Evolutionary conservation across 495 filamentous ascomycete species (phyloP), one percentile per base, ranked within the genome.

Genomic region (Neurospora tetrasperma): DNA sequence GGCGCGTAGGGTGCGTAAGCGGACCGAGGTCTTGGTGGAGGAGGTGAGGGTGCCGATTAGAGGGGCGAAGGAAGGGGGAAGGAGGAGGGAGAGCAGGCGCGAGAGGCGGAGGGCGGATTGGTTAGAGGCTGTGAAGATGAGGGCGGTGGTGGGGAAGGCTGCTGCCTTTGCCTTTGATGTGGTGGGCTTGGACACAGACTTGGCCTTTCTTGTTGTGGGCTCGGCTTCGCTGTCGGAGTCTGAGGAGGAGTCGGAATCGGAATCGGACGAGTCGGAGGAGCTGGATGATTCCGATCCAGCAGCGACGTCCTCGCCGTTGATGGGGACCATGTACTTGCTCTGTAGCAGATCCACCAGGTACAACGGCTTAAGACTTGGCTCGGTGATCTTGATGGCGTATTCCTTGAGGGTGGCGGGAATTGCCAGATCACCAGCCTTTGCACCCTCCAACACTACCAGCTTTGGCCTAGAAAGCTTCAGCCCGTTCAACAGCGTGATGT

Each of bases 41-140:
- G 92, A 93, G 71, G 93, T 93, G 72, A 97, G 88, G 1, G 90
- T 92, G 75, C 89, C 90, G 72, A 92, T 87, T 11, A 84, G 81
- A 2, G 79, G 76, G 7, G 86, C 83, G 38, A 90, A 81, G 11
- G 54, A 31, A 12, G 93, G 92, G 5, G 93, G 92, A 5, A 88
- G 81, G 11, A 97, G 86, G 23, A 91, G 83, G 2, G 84, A 80
- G n/a, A 98, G 84, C 1, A 99, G 89, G 20, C 90, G 90, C 3
- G 90, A 87, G 16, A 99, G 88, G 59, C 96, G 91, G 20, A 90
- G 87, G 31, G 95, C 92, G 20, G 89, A 88, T 79, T 97, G 93
- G 77, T 93, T 97, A 71, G 90, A 93, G 72, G 92, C 93, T 66
- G 93, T 94, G 81, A 98, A 98, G 48, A 98, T 89, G 35, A 99